Conservation (phyloP, 129 eudicot genomes). For the Centella asiatica region DNA sequence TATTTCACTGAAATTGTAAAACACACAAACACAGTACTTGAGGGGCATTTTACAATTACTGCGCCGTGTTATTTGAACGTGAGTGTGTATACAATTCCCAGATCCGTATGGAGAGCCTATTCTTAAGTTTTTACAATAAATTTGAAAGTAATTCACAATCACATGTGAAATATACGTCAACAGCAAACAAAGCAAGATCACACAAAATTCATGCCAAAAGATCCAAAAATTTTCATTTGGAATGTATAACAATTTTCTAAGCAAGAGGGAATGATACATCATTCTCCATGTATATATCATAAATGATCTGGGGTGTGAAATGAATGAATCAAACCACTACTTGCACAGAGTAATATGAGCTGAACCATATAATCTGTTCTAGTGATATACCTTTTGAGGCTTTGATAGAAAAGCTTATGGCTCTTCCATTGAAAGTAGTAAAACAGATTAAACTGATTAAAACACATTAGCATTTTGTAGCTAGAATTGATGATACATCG, state of each 20-base stretch:
- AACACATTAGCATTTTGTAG: slow-evolving; percentile 3
- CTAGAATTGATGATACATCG: slow-evolving; percentile 7
- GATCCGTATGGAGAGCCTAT: too few relatives aligned
- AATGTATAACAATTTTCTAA: background rate
- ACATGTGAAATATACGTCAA: background rate
- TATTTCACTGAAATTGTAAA: too few relatives aligned
- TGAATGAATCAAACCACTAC: background rate
- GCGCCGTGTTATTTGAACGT: too few relatives aligned
- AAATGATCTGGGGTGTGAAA: background rate
- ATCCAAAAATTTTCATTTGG: too few relatives aligned
- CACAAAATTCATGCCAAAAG: background rate
- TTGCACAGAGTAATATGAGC: background rate
- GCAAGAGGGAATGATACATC: background rate
- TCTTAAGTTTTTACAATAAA: too few relatives aligned
- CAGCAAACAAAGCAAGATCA: background rate
- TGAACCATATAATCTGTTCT: background rate
- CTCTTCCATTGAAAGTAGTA: slow-evolving; percentile 5
- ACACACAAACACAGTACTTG: too few relatives aligned
- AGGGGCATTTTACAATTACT: too few relatives aligned
- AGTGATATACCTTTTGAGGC: background rate
- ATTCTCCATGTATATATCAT: too few relatives aligned
- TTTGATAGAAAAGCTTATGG: background rate
- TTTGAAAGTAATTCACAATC: background rate
- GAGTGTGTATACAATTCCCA: too few relatives aligned
- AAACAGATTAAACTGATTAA: background rate